Conservation (phyloP, 2,329 filamentous ascomycete species). For the Claviceps maximensis region DNA sequence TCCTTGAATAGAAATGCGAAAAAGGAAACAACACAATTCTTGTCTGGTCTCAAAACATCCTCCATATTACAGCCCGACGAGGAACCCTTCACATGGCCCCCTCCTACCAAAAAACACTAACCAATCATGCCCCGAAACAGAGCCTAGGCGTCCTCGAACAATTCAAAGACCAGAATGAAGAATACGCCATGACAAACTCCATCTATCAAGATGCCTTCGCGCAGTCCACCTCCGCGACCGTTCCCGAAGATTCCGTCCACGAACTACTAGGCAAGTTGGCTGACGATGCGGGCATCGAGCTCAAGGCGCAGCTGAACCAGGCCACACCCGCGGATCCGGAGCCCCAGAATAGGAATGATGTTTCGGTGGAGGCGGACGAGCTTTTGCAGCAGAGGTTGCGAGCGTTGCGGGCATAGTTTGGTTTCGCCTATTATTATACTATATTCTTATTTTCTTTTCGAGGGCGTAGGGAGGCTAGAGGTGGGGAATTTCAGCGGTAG, state of each 20-base stretch:
- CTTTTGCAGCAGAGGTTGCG: constrained; percentile 50
- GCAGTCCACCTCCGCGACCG: constrained; percentile 57
- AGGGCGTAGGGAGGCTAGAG: too few relatives aligned
- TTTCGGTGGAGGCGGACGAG: constrained; percentile 68
- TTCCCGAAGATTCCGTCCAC: constrained; percentile 76
- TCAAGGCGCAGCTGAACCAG: constrained; percentile 58
- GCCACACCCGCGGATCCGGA: constrained; percentile 44
- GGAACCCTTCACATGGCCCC: too few relatives aligned
- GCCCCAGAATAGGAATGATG: constrained; percentile 43
- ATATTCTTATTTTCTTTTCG: neutral
- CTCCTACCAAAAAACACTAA: neutral
- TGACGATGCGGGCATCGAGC: constrained; percentile 75
- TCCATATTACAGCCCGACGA: too few relatives aligned
- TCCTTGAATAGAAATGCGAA: too few relatives aligned
- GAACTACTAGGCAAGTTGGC: constrained; percentile 73
- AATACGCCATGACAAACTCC: constrained; percentile 50
- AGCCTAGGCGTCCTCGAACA: constrained; percentile 48
- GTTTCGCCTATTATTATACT: too few relatives aligned
- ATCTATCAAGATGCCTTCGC: constrained; percentile 81
- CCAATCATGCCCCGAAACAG: constrained; percentile 13
- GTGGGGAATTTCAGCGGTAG: too few relatives aligned
- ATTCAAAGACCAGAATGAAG: constrained; percentile 49
- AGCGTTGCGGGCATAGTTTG: constrained; percentile 34
- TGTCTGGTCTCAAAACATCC: too few relatives aligned
- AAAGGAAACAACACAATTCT: too few relatives aligned